Evolutionary conservation across 768 basidiomycete genomes (phyloP).

Genomic region (Stropharia rugosoannulata): DNA sequence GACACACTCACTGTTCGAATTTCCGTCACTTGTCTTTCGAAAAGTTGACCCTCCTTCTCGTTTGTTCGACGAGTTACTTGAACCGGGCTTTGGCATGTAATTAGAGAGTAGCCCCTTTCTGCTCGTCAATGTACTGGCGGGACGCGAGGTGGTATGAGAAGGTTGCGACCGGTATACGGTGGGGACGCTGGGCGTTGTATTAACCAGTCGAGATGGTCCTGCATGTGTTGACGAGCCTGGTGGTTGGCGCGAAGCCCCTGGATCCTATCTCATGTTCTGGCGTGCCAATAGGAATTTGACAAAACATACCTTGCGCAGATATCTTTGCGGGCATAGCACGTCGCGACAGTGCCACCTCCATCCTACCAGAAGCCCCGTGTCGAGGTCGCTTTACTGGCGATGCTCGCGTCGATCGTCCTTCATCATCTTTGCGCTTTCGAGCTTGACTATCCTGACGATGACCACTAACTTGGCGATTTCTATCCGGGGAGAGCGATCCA

Average conservation of each 20-base stretch:
- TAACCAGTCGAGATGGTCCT: slow-evolving; percentile 1
- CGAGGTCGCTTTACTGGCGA: slow-evolving; percentile 2
- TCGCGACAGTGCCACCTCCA: not conserved
- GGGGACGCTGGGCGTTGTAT: not conserved
- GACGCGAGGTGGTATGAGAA: not conserved
- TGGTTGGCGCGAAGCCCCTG: not conserved
- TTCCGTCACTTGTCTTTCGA: too few species aligned
- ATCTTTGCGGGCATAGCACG: not conserved
- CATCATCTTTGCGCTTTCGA: slow-evolving; percentile 3
- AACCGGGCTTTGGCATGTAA: too few species aligned
- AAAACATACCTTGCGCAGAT: slow-evolving; percentile 1
- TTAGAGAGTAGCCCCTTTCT: not conserved
- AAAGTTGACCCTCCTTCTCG: too few species aligned
- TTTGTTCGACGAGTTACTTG: too few species aligned
- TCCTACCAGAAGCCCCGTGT: not conserved
- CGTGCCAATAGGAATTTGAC: not conserved
- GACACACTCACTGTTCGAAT: too few species aligned
- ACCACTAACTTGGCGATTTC: not conserved
- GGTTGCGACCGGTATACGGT: not conserved
- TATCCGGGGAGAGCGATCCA: not conserved
- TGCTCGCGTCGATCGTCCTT: not conserved
- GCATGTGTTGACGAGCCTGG: not conserved
- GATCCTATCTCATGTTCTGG: not conserved
- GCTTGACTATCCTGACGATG: not conserved
- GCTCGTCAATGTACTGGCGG: not conserved